Conservation (phyloP, 2,329 filamentous ascomycete species). For the Myriangium duriaei region DNA sequence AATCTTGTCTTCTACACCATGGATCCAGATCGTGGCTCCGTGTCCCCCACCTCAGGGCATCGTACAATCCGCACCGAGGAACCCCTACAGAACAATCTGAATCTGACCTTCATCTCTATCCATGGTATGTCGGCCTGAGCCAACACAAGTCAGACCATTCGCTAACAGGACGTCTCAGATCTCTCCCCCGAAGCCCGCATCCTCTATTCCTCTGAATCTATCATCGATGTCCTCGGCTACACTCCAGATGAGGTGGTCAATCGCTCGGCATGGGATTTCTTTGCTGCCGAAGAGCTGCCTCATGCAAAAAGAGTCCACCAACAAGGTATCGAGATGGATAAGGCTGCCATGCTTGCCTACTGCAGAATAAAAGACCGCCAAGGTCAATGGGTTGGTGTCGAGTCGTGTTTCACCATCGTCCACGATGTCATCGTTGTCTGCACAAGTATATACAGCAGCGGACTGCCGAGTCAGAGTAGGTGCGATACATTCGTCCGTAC, state of each 20-base stretch:
- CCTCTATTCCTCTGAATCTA: conserved; percentile 71
- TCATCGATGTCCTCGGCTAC: conserved; percentile 72
- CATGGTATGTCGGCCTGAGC: conserved; percentile 51
- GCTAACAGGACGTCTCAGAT: conserved; percentile 39
- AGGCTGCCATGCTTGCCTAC: conserved; percentile 74
- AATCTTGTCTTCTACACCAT: conserved; percentile 1
- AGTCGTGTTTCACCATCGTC: conserved; percentile 81
- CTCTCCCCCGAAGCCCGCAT: conserved; percentile 64
- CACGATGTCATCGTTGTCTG: conserved; percentile 80
- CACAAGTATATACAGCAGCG: conserved; percentile 62
- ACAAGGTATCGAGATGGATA: conserved; percentile 64
- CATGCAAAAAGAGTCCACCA: conserved; percentile 61
- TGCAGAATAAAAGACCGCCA: conserved; percentile 56
- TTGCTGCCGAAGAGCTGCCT: conserved; percentile 68
- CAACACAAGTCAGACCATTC: neutral
- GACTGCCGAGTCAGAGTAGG: conserved; percentile 62
- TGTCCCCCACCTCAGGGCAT: conserved; percentile 1
- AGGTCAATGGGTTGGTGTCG: conserved; percentile 64
- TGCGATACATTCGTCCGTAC: neutral
- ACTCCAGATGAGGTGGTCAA: conserved; percentile 62
- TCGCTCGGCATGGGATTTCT: conserved; percentile 72
- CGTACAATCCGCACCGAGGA: conserved; percentile 5
- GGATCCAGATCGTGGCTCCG: conserved; percentile 3
- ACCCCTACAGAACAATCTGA: conserved; percentile 8
- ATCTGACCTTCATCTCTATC: conserved; percentile 71